Percentiles rank a stretch among this genome's conserved stretches.
phyloP scores from a whole-genome alignment of 2,329 filamentous ascomycete genomes.

The Paramyrothecium roridum region DNA sequence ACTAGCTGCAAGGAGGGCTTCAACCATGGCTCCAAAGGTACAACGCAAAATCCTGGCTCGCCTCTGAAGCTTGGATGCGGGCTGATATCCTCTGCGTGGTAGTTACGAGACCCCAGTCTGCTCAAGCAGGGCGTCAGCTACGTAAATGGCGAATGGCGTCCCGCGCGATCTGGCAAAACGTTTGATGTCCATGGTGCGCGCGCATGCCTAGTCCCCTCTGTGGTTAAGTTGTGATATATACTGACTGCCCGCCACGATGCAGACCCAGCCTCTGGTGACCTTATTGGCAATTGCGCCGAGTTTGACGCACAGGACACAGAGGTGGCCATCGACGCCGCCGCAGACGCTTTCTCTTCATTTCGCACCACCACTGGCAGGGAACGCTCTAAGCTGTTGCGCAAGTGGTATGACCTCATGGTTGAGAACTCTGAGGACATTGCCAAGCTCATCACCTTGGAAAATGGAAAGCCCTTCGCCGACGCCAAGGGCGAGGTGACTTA shows the following conservation, averaged over 20 bases:
- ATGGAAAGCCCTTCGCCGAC: constrained; percentile 79
- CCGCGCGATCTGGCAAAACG: constrained; percentile 81
- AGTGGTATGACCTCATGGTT: constrained; percentile 78
- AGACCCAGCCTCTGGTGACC: constrained; percentile 80
- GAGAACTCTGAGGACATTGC: constrained; percentile 79
- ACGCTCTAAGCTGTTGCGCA: constrained; percentile 69
- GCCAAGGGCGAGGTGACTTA: constrained; percentile 70
- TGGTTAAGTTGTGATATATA: not conserved
- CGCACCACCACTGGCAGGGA: constrained; percentile 70
- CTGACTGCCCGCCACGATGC: constrained; percentile 6
- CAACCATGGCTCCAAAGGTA: constrained; percentile 46
- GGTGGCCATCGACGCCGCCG: constrained; percentile 79
- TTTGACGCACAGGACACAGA: constrained; percentile 76
- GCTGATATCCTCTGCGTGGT: constrained; percentile 1
- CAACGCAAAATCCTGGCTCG: not conserved
- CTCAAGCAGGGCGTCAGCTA: constrained; percentile 81
- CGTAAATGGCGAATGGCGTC: constrained; percentile 90
- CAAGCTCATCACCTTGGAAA: constrained; percentile 83
- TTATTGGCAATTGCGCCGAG: constrained; percentile 83
- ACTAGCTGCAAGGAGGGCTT: constrained; percentile 34
- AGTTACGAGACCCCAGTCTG: constrained; percentile 77
- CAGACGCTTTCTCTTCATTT: constrained; percentile 70
- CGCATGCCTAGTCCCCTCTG: not conserved
- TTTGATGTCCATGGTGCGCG: constrained; percentile 74
- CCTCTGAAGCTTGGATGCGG: not conserved